Base-by-base conservation (phyloP, 2,329 filamentous ascomycete species). In the Aspergillus arachidicola region DNA sequence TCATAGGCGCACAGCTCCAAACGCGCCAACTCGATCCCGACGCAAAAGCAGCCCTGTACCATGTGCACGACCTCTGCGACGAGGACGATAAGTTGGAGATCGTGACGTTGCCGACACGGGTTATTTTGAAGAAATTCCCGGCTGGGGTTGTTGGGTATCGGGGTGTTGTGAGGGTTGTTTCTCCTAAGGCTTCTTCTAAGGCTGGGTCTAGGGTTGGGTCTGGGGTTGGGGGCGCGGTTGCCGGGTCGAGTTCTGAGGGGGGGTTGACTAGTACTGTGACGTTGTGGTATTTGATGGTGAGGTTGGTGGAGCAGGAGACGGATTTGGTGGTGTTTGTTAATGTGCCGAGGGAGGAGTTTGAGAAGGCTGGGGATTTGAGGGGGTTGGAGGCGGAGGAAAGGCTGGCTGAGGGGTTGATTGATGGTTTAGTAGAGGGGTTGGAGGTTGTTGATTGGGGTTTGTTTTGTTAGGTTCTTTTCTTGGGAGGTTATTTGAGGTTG, bases 271-370 rank as follows among this genome's bases (percentile, higher is more conserved):
- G 74, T 6, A 75, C 65, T 6, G 92, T 91, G 9, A 91, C 87
- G 48, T 89, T 95, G 64, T 87, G 94, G 68, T 83, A 96, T 68
- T 87, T 92, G 19, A 82, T 97, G 46, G 80, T 97, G 61, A 85
- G 94, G 19, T 83, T 98, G 54, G 89, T 89, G 77, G 85, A 86
- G 71, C 85, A 93, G 74, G 83, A 83, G 62, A 94, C 94, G 1
- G 94, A 98, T 78, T 81, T 98, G 45, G 81, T 97, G 54, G 87
- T 97, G 66, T 91, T 91, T 46, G 87, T 97, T 73, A 97, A 97
- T 78, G 91, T 96, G 55, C 94, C 94, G 32, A 90, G 95, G 76
- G 89, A 90, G 10, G 89, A 92, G 36, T 87, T 94, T 61, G 88
- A 88, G 19, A 88, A 86, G 74, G 85, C 86, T 72, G 91, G 89